A percentile compares a stretch with the other conserved stretches of the same genome.
Evolutionary conservation across 805 yeast species (phyloP).

Genomic region (Yamadazyma olivae): DNA sequence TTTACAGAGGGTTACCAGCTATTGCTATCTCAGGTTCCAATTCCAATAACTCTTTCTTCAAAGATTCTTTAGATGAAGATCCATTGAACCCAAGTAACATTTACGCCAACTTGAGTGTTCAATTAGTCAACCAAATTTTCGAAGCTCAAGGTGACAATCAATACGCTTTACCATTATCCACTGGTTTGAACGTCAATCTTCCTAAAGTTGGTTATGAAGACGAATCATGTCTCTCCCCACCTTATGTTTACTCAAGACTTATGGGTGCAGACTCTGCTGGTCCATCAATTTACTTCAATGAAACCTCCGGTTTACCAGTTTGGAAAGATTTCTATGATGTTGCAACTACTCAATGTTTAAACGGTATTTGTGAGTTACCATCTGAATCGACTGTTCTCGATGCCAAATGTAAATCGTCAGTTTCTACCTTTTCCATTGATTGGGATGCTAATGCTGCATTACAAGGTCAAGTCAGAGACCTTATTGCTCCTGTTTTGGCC

Average conservation of each 20-base stretch:
- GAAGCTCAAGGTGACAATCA: slow-evolving; percentile 32
- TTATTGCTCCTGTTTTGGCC: slow-evolving; percentile 14
- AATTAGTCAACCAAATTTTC: slow-evolving; percentile 38
- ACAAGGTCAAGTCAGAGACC: slow-evolving; percentile 14
- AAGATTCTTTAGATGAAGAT: slow-evolving; percentile 43
- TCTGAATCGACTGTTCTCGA: slow-evolving; percentile 34
- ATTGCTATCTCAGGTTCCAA: slow-evolving; percentile 53
- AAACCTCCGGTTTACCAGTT: slow-evolving; percentile 27
- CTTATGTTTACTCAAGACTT: slow-evolving; percentile 43
- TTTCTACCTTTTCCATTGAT: slow-evolving; percentile 49
- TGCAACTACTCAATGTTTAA: slow-evolving; percentile 25
- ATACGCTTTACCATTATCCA: slow-evolving; percentile 39
- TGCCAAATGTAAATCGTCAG: slow-evolving; percentile 40
- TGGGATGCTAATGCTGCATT: slow-evolving; percentile 32
- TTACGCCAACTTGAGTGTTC: slow-evolving; percentile 38
- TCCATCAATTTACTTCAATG: slow-evolving; percentile 35
- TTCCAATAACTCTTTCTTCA: slow-evolving; percentile 46
- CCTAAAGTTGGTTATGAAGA: slow-evolving; percentile 41
- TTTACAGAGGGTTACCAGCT: slow-evolving; percentile 48
- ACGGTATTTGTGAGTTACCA: slow-evolving; percentile 45
- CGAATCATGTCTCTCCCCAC: slow-evolving; percentile 43
- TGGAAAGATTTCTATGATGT: slow-evolving; percentile 4
- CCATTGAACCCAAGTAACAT: slow-evolving; percentile 42
- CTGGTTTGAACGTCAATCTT: slow-evolving; percentile 48
- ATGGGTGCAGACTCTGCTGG: slow-evolving; percentile 37